These are phyloP conservation scores for Daldinia grandis DNA, from an alignment of 495 filamentous ascomycete genomes.

Conservation along the genomic window DNA sequence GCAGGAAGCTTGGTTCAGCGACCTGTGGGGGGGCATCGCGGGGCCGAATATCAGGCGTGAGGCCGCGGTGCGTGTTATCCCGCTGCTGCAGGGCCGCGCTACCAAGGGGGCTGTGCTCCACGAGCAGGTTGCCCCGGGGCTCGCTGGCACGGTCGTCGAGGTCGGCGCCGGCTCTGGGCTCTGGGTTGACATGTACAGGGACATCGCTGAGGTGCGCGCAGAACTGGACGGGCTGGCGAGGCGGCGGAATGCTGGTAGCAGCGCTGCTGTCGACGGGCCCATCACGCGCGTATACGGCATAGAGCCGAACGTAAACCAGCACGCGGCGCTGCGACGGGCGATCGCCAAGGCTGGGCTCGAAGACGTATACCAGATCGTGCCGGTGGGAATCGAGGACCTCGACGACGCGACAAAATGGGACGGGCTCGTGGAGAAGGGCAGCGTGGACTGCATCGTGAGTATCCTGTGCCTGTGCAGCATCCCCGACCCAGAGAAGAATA, in stretches of 20 bases:
- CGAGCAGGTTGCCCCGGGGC: slow-evolving; percentile 34
- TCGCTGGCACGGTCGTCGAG: slow-evolving; percentile 54
- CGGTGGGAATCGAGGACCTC: slow-evolving; percentile 65
- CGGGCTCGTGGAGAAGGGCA: slow-evolving; percentile 57
- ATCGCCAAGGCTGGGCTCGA: slow-evolving; percentile 60
- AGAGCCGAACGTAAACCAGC: slow-evolving; percentile 69
- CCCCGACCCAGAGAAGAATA: slow-evolving; percentile 66
- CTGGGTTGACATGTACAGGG: slow-evolving; percentile 53
- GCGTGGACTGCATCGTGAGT: slow-evolving; percentile 73
- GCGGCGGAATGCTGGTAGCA: slow-evolving; percentile 13
- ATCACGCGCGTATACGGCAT: slow-evolving; percentile 71
- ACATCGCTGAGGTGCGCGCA: not conserved
- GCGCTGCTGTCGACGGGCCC: slow-evolving; percentile 2
- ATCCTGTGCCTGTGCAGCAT: slow-evolving; percentile 78
- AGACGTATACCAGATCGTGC: slow-evolving; percentile 70
- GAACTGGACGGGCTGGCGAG: slow-evolving; percentile 1
- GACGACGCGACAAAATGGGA: slow-evolving; percentile 51
- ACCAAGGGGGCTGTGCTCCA: slow-evolving; percentile 37
- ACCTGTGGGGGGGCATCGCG: slow-evolving; percentile 53
- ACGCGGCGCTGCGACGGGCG: slow-evolving; percentile 57
- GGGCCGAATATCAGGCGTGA: slow-evolving; percentile 50
- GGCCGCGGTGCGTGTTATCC: slow-evolving; percentile 45
- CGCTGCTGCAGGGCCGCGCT: slow-evolving; percentile 54
- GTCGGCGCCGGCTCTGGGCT: slow-evolving; percentile 60
- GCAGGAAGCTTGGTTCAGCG: slow-evolving; percentile 57